These are phyloP conservation scores for Rhodotorula sp. DNA, from an alignment of 1,284 basidiomycete species.

Conservation along the genomic window DNA sequence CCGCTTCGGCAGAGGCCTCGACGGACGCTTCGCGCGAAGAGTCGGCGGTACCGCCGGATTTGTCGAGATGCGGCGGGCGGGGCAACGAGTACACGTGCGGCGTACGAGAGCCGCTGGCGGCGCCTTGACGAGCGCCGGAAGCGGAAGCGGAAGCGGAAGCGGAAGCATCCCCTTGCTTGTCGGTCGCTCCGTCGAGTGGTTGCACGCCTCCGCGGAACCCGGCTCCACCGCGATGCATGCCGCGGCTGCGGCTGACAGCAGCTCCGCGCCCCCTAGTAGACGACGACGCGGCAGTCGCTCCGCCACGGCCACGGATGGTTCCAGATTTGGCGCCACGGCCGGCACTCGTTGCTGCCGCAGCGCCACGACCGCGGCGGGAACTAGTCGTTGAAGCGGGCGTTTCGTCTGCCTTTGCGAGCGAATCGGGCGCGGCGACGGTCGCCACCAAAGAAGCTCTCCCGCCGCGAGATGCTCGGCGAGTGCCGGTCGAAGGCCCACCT, in stretches of 20 bases:
- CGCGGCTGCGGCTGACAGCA: background rate
- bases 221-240: constrained; percentile 12
- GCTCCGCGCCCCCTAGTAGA: background rate
- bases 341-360: too few relatives aligned
- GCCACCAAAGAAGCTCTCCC: background rate
- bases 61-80: constrained; percentile 21
- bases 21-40: background rate
- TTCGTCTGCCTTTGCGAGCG: too few relatives aligned
- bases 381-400: too few relatives aligned
- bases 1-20: background rate
- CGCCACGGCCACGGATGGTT: too few relatives aligned
- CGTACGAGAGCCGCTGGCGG: background rate
- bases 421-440: background rate
- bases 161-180: background rate
- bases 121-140: background rate
- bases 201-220: background rate
- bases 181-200: background rate
- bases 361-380: too few relatives aligned
- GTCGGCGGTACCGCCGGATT: background rate
- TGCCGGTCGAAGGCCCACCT: background rate
- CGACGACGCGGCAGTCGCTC: too few relatives aligned
- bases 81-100: constrained; percentile 19
- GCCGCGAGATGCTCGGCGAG: background rate
- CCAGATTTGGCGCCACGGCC: too few relatives aligned
- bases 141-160: background rate